A percentile compares a stretch with the other conserved stretches of the same genome.
Conservation (phyloP, 306 rosid genomes). For the Vigna mungo region DNA sequence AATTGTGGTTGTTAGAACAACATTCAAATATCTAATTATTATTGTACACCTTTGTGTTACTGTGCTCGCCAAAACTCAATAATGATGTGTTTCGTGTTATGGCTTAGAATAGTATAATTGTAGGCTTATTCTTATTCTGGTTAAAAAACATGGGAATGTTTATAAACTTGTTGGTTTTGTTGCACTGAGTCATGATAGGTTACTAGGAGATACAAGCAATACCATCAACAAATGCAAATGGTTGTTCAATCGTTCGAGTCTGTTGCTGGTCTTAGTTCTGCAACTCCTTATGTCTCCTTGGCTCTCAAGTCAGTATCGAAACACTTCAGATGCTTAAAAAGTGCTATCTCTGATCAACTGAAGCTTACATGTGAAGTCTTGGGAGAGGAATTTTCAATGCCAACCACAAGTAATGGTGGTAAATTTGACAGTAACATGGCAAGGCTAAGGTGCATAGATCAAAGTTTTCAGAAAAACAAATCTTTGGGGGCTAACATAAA, state of each 20-base stretch:
- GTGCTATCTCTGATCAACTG: constrained; percentile 73
- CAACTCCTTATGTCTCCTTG: constrained; percentile 77
- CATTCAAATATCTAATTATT: constrained; percentile 16
- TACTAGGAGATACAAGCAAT: constrained; percentile 82
- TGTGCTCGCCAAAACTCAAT: not conserved
- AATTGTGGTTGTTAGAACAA: constrained; percentile 40
- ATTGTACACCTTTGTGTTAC: constrained; percentile 5
- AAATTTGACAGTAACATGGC: constrained; percentile 49
- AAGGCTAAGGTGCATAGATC: constrained; percentile 62
- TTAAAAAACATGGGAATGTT: not conserved
- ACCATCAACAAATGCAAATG: constrained; percentile 91
- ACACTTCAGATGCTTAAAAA: constrained; percentile 69
- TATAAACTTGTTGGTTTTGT: not conserved
- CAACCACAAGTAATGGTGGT: constrained; percentile 47
- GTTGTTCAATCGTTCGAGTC: constrained; percentile 87
- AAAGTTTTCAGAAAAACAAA: constrained; percentile 67
- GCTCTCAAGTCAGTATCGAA: constrained; percentile 70
- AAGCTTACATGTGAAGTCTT: constrained; percentile 54
- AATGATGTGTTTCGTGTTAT: not conserved
- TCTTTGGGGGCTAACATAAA: constrained; percentile 55
- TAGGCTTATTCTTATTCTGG: not conserved
- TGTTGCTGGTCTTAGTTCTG: constrained; percentile 78
- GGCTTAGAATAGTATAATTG: not conserved
- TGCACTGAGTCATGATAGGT: constrained; percentile 56
- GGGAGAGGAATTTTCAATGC: constrained; percentile 67